Evolutionary conservation across 2,329 filamentous ascomycete genomes (phyloP).

Genomic region (Fonsecaea monophora): DNA sequence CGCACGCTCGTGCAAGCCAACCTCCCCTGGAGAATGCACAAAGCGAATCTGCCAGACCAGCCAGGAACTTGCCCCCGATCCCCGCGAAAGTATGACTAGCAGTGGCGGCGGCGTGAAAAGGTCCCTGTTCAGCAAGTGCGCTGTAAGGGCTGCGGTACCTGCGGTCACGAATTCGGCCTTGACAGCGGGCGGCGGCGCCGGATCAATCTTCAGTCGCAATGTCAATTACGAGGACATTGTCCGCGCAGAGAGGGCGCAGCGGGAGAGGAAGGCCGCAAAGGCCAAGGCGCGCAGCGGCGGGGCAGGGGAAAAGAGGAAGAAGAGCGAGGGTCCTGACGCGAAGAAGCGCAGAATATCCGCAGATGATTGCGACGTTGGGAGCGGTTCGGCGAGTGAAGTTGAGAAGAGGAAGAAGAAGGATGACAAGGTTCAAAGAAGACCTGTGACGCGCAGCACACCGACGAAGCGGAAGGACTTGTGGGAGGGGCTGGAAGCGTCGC

Average conservation of each 20-base stretch:
- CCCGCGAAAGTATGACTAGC: slow-evolving; percentile 19
- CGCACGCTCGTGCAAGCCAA: too few species aligned
- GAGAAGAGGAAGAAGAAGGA: slow-evolving; percentile 20
- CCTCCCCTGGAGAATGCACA: not conserved
- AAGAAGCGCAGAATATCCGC: slow-evolving; percentile 43
- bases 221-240: slow-evolving; percentile 56
- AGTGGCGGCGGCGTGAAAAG: slow-evolving; percentile 45
- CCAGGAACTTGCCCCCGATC: slow-evolving; percentile 13
- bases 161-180: slow-evolving; percentile 6
- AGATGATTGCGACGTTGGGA: slow-evolving; percentile 5
- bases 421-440: slow-evolving; percentile 12
- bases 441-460: slow-evolving; percentile 31
- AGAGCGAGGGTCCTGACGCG: slow-evolving; percentile 40
- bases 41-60: too few species aligned
- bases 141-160: slow-evolving; percentile 49
- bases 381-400: slow-evolving; percentile 43
- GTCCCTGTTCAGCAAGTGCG: slow-evolving; percentile 63
- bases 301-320: not conserved
- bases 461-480: slow-evolving; percentile 19
- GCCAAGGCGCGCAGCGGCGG: slow-evolving; percentile 40
- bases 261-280: slow-evolving; percentile 42
- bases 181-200: slow-evolving; percentile 29
- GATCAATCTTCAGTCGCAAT: slow-evolving; percentile 58
- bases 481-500: slow-evolving; percentile 15
- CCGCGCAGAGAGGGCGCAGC: slow-evolving; percentile 49